Base-by-base conservation (phyloP, 805 yeast genomes). In the Suhomyces sp. region DNA sequence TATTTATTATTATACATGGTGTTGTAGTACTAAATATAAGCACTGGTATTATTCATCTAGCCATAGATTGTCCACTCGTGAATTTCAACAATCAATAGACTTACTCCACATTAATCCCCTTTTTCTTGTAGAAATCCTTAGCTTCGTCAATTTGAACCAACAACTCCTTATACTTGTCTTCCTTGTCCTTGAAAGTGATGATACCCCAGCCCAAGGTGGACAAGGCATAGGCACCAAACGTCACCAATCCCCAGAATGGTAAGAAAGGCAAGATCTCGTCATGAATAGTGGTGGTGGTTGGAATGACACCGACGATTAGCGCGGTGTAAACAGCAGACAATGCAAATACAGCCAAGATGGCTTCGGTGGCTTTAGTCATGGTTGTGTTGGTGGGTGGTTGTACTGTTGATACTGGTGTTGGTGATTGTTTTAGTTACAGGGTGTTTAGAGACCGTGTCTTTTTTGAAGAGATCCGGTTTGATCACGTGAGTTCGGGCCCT, bases 291-390 rank as follows among this genome's bases (percentile, higher is more conserved):
- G 54, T 58, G 6, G 77, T 66, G 5, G 74, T 60, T 28, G 88
- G 88, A 38, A 82, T 60, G 25, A 72, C 69, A 11, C 79, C 80
- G 12, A 65, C 46, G 40, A 56, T 57, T 18, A 81, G 63, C 3
- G 78, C 71, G 47, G 72, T 61, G 60, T 82, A 82, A 6, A 78
- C 53, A 2, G 81, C 72, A 5, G 72, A 53, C n/a, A 68, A 49
- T 15, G 73, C 63, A 42, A 71, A 68, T 19, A 71, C 44, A 5
- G 74, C 59, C 40, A 72, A 56, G 18, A 64, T 65, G 6, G 86
- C 67, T 50, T 82, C 83, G 15, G 81, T 72, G 36, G 85, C 84
- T 54, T 77, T 80, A 22, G 87, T 79, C 88, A 81, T 81, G 26
- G 22, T 31, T 12, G 31, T 12, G n/a, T 19, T 26, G 14, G 26